phyloP scores from a whole-genome alignment of 1,284 basidiomycete genomes.

The Coniferiporia sulphurascens region DNA sequence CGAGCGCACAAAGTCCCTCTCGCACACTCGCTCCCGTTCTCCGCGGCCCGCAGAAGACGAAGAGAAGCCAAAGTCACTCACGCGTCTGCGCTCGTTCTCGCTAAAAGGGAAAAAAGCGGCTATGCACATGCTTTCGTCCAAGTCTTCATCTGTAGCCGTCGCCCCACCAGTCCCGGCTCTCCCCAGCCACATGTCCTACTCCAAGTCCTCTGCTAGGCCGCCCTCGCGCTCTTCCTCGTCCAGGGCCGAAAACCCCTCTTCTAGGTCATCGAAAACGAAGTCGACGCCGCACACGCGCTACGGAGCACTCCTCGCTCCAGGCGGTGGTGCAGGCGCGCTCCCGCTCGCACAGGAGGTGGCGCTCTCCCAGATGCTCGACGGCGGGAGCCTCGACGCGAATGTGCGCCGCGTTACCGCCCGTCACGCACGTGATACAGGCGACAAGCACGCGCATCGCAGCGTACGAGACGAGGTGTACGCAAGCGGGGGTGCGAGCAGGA shows the following conservation, averaged over 20 bases:
- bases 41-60: neutral
- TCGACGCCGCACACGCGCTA: conserved; percentile 18
- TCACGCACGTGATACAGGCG: conserved; percentile 41
- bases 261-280: neutral
- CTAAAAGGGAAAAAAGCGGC: conserved; percentile 7
- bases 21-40: neutral
- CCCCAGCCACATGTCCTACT: too few species aligned
- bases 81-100: conserved; percentile 17
- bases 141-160: neutral
- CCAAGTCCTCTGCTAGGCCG: neutral
- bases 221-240: neutral
- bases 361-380: conserved; percentile 61
- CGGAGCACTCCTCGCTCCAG: conserved; percentile 15
- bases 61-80: conserved; percentile 7
- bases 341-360: conserved; percentile 58
- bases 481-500: neutral
- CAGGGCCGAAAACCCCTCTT: too few species aligned
- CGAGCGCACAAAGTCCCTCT: conserved; percentile 5
- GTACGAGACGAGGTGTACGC: conserved; percentile 7
- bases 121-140: neutral
- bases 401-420: conserved; percentile 49
- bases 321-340: conserved; percentile 37
- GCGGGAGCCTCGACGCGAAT: conserved; percentile 55
- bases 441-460: too few species aligned
- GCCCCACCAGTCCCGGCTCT: neutral